Conservation (phyloP, 768 basidiomycete species). For the Russula olivacea region DNA sequence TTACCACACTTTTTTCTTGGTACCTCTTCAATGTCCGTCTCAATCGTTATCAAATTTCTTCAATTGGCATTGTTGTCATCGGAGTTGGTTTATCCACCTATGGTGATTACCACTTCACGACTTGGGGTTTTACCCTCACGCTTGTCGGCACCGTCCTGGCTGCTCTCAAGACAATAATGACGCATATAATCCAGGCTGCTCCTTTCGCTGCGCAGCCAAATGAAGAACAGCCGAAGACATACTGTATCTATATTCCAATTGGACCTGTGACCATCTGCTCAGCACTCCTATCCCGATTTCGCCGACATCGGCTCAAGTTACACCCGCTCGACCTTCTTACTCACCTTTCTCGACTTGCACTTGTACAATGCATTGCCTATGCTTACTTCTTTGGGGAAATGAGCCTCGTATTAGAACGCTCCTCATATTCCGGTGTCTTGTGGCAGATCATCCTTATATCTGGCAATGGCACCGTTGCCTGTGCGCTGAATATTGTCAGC, state of each 20-base stretch:
- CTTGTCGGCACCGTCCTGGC: slow-evolving; percentile 88
- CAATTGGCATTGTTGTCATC: slow-evolving; percentile 77
- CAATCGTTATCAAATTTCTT: slow-evolving; percentile 56
- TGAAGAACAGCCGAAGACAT: slow-evolving; percentile 1
- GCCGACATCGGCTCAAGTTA: slow-evolving; percentile 36
- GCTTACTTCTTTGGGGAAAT: slow-evolving; percentile 82
- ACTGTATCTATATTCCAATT: slow-evolving; percentile 1
- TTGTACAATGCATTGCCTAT: slow-evolving; percentile 75
- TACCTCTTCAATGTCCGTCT: slow-evolving; percentile 59
- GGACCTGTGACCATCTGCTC: slow-evolving; percentile 23
- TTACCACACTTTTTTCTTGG: slow-evolving; percentile 76
- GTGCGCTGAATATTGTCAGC: slow-evolving; percentile 87
- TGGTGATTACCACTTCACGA: slow-evolving; percentile 91
- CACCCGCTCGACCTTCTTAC: slow-evolving; percentile 84
- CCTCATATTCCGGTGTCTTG: slow-evolving; percentile 30
- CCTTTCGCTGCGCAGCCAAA: slow-evolving; percentile 24
- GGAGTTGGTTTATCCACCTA: slow-evolving; percentile 95
- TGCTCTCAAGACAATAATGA: slow-evolving; percentile 88
- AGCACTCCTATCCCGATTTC: slow-evolving; percentile 17
- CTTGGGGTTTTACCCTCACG: slow-evolving; percentile 79
- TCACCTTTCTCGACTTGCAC: slow-evolving; percentile 88
- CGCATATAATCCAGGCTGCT: slow-evolving; percentile 64
- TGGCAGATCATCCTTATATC: slow-evolving; percentile 41
- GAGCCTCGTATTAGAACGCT: slow-evolving; percentile 41
- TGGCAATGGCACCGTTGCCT: slow-evolving; percentile 83